phyloP scores from a whole-genome alignment of 2,329 filamentous ascomycete species.

The Orbilia oligospora region DNA sequence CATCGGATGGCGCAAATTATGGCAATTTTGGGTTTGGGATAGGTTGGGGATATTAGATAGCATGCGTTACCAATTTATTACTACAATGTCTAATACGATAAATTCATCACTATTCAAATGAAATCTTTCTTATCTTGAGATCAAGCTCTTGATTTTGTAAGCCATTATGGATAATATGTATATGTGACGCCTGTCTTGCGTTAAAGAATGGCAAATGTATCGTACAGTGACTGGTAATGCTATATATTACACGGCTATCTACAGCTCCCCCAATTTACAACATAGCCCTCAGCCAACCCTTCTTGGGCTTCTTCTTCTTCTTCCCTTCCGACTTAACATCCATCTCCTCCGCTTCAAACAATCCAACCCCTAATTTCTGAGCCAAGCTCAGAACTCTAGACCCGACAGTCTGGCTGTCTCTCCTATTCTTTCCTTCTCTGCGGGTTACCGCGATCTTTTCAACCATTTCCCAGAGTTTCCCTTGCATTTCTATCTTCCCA shows the following conservation, averaged over 20 bases:
- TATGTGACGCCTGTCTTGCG: not conserved
- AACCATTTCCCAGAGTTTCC: conserved; percentile 90
- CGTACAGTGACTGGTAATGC: conserved; percentile 43
- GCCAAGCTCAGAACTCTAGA: conserved; percentile 83
- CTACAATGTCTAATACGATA: conserved; percentile 8
- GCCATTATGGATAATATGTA: not conserved
- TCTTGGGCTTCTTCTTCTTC: conserved; percentile 56
- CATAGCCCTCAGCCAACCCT: conserved; percentile 56
- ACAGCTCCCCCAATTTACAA: conserved; percentile 21
- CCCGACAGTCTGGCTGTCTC: conserved; percentile 92
- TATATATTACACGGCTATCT: conserved; percentile 38
- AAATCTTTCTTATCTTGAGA: not conserved
- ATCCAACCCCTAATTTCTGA: conserved; percentile 77
- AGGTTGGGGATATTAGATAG: not conserved
- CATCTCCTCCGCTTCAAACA: conserved; percentile 75
- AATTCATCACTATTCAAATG: conserved; percentile 11
- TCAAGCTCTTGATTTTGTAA: not conserved
- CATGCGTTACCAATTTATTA: not conserved
- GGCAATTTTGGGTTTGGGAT: not conserved
- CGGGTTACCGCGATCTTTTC: conserved; percentile 86
- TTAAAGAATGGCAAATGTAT: conserved; percentile 34
- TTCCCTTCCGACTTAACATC: conserved; percentile 40
- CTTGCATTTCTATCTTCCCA: conserved; percentile 76
- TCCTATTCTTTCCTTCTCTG: conserved; percentile 92
- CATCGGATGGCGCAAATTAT: conserved; percentile 5